Evolutionary conservation across 2,329 filamentous ascomycete genomes (phyloP).

Genomic region (Coniochaeta pulveracea): DNA sequence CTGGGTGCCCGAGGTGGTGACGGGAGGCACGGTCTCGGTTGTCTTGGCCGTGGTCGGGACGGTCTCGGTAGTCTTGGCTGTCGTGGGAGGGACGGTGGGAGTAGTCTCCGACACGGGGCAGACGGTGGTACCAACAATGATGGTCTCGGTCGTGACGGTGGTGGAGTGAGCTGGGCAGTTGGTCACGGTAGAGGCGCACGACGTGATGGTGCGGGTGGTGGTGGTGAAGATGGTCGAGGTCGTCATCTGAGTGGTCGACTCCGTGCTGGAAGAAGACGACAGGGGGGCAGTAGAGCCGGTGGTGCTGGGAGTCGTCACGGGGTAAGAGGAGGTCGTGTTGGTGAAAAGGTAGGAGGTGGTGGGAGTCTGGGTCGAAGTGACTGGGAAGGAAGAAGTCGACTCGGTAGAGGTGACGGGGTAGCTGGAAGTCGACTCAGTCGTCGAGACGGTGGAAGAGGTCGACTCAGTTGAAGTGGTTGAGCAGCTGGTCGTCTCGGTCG

Average conservation of each 20-base stretch:
- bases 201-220: constrained; percentile 24
- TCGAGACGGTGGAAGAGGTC: not conserved
- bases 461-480: not conserved
- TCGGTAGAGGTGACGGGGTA: constrained; percentile 19
- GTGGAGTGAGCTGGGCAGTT: constrained; percentile 26
- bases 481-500: too few relatives aligned
- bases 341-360: not conserved
- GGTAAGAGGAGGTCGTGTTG: not conserved
- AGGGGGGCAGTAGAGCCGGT: not conserved
- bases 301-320: not conserved
- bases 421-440: not conserved
- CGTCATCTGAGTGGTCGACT: constrained; percentile 11
- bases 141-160: constrained; percentile 23
- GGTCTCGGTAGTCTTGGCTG: constrained; percentile 1
- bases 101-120: constrained; percentile 22
- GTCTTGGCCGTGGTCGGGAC: not conserved
- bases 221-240: constrained; percentile 30
- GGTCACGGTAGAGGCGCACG: constrained; percentile 23
- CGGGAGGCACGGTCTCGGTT: not conserved
- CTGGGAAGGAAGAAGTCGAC: constrained; percentile 20
- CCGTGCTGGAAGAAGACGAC: not conserved
- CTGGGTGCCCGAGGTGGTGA: not conserved
- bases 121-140: constrained; percentile 29
- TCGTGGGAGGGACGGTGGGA: not conserved
- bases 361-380: constrained; percentile 31